Evolutionary conservation across 257 asterid genomes (phyloP).

Genomic region (Marsdenia floribunda): DNA sequence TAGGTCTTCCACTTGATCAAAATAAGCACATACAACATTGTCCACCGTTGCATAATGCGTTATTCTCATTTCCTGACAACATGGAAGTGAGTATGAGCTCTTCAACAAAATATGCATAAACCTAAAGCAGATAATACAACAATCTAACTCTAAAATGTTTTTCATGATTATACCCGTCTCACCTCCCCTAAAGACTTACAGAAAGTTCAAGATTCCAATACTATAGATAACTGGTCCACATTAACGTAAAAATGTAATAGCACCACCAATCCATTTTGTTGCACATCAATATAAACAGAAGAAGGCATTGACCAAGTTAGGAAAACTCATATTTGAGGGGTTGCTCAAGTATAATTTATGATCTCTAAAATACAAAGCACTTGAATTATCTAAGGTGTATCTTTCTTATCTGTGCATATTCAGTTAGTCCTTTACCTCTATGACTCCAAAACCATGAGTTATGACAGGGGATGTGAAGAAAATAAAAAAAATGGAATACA

Average conservation of each 20-base stretch:
- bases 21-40: conserved; percentile 62
- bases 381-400: not conserved
- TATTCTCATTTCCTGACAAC: conserved; percentile 55
- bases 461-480: not conserved
- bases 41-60: conserved; percentile 61
- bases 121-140: not conserved
- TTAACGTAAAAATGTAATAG: not conserved
- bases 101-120: not conserved
- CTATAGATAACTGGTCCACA: not conserved
- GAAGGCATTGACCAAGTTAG: not conserved
- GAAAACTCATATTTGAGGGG: not conserved
- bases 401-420: not conserved
- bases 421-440: not conserved
- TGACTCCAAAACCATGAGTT: not conserved
- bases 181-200: not conserved
- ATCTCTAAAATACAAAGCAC: not conserved
- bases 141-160: not conserved
- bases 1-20: conserved; percentile 77
- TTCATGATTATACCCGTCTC: not conserved
- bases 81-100: conserved; percentile 7
- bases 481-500: not conserved
- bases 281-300: not conserved
- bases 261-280: not conserved
- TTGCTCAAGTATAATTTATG: not conserved
- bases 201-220: not conserved